Base-by-base conservation (phyloP, 768 basidiomycete species). In the Psilocybe cyanescens region DNA sequence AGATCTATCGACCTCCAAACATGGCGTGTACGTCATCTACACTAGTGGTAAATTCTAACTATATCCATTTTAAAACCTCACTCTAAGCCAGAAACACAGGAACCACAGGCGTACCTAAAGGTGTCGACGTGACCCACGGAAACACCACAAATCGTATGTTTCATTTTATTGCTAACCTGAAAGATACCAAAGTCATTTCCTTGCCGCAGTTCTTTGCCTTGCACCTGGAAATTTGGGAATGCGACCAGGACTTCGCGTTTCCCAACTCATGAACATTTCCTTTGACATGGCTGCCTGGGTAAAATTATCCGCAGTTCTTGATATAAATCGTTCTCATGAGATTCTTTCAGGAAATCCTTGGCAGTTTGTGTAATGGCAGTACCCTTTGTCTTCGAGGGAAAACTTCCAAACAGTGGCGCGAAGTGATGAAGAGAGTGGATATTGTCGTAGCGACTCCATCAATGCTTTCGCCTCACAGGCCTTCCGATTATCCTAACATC, bases 201-300 rank as follows among this genome's bases (percentile, higher is more conserved):
- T 52, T 48, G 57, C 45, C n/a, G 17, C 33, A 78, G 77, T 78
- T 24, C 65, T 79, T 17, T 76, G 75, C 52, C 67, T 76, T 59
- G 64, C 75, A 17, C 86, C 86, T 28, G 86, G 85, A n/a, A 86
- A 83, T 63, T 75, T 87, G 8, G 79, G 79, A 33, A 86, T 88
- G 83, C 61, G 70, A n/a, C 83, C 84, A 1, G 85, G 86, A 11
- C 66, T 79, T 31, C 79, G 83, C 9, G 84, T 87, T 19, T 79
- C 85, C 7, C 86, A 87, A 65, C 73, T 87, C 24, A 78, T 88
- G 72, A 87, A 87, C 63, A 81, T 88, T 47, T 82, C 86, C 3
- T 88, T 87, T 67, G 87, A 88, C 65, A 87, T 88, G 85, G 84
- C 83, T 46, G 85, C 84, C 17, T 88, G 87, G 87, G 84, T 75